Evolutionary conservation across 176 grass and related monocot species (phyloP).

Genomic region (Aechmea fasciata): DNA sequence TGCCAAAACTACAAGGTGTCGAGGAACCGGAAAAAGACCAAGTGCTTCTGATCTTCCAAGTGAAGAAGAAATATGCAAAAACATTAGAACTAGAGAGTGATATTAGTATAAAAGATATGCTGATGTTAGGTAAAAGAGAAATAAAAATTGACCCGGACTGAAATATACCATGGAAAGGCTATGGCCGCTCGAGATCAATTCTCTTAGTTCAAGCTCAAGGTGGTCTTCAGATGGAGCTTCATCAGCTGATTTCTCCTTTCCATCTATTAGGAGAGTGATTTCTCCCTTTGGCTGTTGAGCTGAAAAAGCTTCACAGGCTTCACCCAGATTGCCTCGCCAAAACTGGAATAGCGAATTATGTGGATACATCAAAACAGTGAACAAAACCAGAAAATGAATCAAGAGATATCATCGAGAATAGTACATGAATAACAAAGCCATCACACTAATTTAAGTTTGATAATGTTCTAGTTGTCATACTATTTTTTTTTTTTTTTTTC

Average conservation of each 20-base stretch:
- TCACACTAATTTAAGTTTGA: too few species aligned
- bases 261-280: conserved; percentile 77
- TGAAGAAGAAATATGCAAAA: background rate
- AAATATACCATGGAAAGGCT: conserved; percentile 66
- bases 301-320: conserved; percentile 58
- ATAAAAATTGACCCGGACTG: conserved; percentile 9
- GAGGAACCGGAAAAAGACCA: too few species aligned
- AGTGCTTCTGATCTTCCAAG: too few species aligned
- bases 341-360: conserved; percentile 39
- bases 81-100: background rate
- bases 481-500: too few species aligned
- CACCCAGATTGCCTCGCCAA: conserved; percentile 81
- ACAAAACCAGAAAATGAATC: background rate
- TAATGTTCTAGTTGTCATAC: too few species aligned
- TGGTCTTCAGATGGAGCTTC: conserved; percentile 56
- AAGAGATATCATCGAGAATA: conserved; percentile 5
- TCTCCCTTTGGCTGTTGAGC: conserved; percentile 66
- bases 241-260: conserved; percentile 36
- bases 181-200: conserved; percentile 53
- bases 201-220: conserved; percentile 68
- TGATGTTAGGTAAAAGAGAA: conserved; percentile 19
- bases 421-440: background rate
- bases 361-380: conserved; percentile 13
- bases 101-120: background rate
- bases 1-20: too few species aligned